These are phyloP conservation scores for Puccinia novopanici DNA, from an alignment of 1,284 basidiomycete genomes.

Conservation along the genomic window DNA sequence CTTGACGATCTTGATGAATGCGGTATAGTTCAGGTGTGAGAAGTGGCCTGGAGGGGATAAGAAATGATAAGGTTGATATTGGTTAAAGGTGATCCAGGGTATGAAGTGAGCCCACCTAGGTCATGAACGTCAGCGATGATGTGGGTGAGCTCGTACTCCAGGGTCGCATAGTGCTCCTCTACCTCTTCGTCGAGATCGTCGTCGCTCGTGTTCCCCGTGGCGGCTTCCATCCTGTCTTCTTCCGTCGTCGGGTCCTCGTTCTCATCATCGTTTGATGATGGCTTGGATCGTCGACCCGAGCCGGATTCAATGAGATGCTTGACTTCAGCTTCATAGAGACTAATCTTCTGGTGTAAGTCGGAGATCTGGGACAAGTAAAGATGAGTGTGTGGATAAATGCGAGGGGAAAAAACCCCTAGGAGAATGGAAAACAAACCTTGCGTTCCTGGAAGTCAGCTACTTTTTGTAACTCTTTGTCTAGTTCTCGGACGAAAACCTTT, in stretches of 20 bases:
- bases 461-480: slow-evolving; percentile 37
- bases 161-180: slow-evolving; percentile 81
- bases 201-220: slow-evolving; percentile 63
- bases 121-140: slow-evolving; percentile 98
- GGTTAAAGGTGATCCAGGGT: background rate
- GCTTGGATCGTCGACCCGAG: slow-evolving; percentile 53
- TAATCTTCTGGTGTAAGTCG: slow-evolving; percentile 77
- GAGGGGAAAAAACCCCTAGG: background rate
- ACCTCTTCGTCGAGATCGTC: slow-evolving; percentile 65
- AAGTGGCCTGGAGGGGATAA: slow-evolving; percentile 54
- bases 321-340: slow-evolving; percentile 76
- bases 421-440: slow-evolving; percentile 44
- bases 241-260: slow-evolving; percentile 43
- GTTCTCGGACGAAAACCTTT: slow-evolving; percentile 35
- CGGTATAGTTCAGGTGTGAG: slow-evolving; percentile 67
- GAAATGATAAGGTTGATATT: background rate
- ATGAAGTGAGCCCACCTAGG: slow-evolving; percentile 73
- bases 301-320: slow-evolving; percentile 70
- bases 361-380: slow-evolving; percentile 69
- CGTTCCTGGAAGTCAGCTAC: slow-evolving; percentile 46
- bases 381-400: background rate
- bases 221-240: slow-evolving; percentile 52
- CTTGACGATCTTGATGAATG: slow-evolving; percentile 99
- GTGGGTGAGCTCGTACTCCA: slow-evolving; percentile 93
- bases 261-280: slow-evolving; percentile 56